Percentiles rank a stretch among this genome's conserved stretches.
phyloP scores from a whole-genome alignment of 2,329 filamentous ascomycete species.

The Aspergillus felis region DNA sequence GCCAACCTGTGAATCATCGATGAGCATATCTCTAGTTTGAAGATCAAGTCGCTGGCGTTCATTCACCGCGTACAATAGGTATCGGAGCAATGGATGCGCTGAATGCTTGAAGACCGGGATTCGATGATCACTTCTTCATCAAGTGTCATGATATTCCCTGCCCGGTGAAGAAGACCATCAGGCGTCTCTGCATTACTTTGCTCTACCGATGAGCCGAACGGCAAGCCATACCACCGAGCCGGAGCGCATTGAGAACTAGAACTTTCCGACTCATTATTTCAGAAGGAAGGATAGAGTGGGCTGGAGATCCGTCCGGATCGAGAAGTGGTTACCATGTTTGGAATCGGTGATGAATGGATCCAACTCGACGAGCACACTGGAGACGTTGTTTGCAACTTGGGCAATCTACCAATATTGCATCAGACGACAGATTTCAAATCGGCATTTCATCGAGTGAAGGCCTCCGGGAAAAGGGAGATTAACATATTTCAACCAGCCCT shows the following conservation, averaged over 20 bases:
- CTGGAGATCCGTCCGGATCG: constrained; percentile 63
- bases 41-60: constrained; percentile 38
- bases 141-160: constrained; percentile 50
- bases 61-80: constrained; percentile 53
- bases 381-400: no score
- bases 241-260: constrained; percentile 63
- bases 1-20: constrained; percentile 52
- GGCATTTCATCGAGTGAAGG: no score
- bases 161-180: constrained; percentile 53
- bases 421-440: no score
- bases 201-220: constrained; percentile 34
- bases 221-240: constrained; percentile 52
- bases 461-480: no score
- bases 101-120: constrained; percentile 56
- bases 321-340: constrained; percentile 58
- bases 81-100: constrained; percentile 41
- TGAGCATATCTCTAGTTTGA: constrained; percentile 9
- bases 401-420: no score
- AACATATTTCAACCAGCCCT: no score
- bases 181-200: constrained; percentile 51
- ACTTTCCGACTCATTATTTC: constrained; percentile 61
- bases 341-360: constrained; percentile 45
- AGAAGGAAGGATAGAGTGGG: constrained; percentile 57
- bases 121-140: constrained; percentile 55
- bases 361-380: no score